A percentile compares a stretch with the other conserved stretches of the same genome.
These are phyloP conservation scores for Mycosarcoma mackinlayi DNA, from an alignment of 1,284 basidiomycete species.

Conservation along the genomic window DNA sequence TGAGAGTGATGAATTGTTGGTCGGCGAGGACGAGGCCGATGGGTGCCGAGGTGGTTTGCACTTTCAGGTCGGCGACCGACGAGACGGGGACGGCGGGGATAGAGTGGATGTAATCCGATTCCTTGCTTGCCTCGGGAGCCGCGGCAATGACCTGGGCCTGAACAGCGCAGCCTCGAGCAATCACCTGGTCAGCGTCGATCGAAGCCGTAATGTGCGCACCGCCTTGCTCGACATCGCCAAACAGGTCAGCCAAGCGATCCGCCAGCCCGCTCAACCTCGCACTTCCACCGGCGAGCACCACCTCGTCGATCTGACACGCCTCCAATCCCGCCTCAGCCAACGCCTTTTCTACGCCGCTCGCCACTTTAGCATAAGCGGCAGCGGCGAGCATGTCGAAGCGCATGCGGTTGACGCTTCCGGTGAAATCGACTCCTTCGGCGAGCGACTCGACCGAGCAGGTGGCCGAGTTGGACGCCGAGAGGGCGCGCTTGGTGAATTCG, in stretches of 20 bases:
- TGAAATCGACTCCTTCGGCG: slow-evolving; percentile 93
- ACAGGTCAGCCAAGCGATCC: slow-evolving; percentile 77
- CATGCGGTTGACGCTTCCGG: slow-evolving; percentile 89
- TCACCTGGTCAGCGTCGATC: slow-evolving; percentile 86
- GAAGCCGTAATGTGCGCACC: slow-evolving; percentile 72
- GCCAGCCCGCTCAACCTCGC: slow-evolving; percentile 86
- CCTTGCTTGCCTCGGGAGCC: slow-evolving; percentile 47
- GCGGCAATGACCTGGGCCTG: slow-evolving; percentile 75
- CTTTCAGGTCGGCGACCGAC: slow-evolving; percentile 68
- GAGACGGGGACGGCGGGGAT: slow-evolving; percentile 63
- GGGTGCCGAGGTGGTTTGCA: slow-evolving; percentile 69
- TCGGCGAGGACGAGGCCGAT: slow-evolving; percentile 83
- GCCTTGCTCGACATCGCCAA: slow-evolving; percentile 77
- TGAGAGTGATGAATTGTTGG: slow-evolving; percentile 68
- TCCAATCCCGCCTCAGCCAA: slow-evolving; percentile 78
- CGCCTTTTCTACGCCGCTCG: slow-evolving; percentile 75
- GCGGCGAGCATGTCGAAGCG: slow-evolving; percentile 89
- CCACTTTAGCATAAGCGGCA: slow-evolving; percentile 79
- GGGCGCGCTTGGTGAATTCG: slow-evolving; percentile 93
- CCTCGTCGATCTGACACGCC: slow-evolving; percentile 84
- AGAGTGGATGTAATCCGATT: slow-evolving; percentile 50
- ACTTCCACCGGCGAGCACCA: slow-evolving; percentile 84
- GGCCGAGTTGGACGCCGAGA: slow-evolving; percentile 87
- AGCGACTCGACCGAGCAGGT: slow-evolving; percentile 91
- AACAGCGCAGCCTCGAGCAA: slow-evolving; percentile 87